Conservation (phyloP, 2,329 filamentous ascomycete genomes). For the Aplosporella prunicola region DNA sequence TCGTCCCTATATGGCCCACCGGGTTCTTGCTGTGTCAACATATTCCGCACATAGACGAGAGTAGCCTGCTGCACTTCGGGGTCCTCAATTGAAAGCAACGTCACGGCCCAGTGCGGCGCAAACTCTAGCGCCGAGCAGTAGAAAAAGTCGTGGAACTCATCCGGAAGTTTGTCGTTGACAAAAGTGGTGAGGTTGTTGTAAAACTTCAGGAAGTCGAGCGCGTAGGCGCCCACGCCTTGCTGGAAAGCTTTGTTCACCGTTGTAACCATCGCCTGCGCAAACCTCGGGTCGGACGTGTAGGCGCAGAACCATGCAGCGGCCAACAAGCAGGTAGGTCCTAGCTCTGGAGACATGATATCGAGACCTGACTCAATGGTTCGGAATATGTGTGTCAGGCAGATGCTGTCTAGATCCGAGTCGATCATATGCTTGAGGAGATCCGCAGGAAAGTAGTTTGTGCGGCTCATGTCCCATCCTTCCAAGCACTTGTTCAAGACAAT, state of each 20-base stretch:
- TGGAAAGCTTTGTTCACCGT: conserved; percentile 16
- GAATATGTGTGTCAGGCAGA: conserved; percentile 11
- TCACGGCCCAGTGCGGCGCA: conserved; percentile 15
- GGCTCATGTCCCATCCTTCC: conserved; percentile 23
- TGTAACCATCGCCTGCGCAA: conserved; percentile 17
- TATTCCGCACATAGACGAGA: conserved; percentile 15
- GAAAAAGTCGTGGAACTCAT: conserved; percentile 18
- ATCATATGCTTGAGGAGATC: conserved; percentile 26
- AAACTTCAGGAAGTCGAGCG: conserved; percentile 20
- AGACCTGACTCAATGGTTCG: conserved; percentile 24
- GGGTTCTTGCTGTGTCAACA: conserved; percentile 15
- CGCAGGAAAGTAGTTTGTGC: conserved; percentile 23
- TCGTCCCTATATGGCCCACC: neutral
- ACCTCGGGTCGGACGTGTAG: conserved; percentile 13
- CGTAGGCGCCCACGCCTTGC: conserved; percentile 17
- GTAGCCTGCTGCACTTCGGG: conserved; percentile 21
- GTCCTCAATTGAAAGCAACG: conserved; percentile 22
- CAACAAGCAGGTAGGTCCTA: conserved; percentile 23
- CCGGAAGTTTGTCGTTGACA: conserved; percentile 18
- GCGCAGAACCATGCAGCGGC: conserved; percentile 25
- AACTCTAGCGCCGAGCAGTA: conserved; percentile 16
- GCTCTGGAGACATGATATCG: conserved; percentile 16
- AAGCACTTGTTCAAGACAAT: conserved; percentile 27
- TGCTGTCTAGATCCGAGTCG: conserved; percentile 13
- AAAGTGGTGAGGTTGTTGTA: conserved; percentile 18